Percentiles rank a stretch among this genome's conserved stretches.
Conservation (phyloP, 306 rosid genomes). For the Betula pendula region DNA sequence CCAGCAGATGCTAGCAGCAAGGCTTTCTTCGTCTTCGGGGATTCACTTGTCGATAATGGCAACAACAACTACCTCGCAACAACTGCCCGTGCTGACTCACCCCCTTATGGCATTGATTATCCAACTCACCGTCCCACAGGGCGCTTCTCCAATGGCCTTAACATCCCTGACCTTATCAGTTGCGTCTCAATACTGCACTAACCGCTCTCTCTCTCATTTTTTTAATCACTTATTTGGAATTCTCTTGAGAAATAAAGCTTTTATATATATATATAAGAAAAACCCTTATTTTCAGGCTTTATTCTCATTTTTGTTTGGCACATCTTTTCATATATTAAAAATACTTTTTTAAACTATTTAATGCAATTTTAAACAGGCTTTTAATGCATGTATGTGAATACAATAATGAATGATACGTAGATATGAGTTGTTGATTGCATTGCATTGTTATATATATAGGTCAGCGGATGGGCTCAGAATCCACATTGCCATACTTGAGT, state of each 20-base stretch:
- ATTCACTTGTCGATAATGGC: constrained; percentile 68
- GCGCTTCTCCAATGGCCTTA: constrained; percentile 71
- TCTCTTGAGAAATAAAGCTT: too few relatives aligned
- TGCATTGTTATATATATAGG: too few relatives aligned
- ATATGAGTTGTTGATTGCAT: not conserved
- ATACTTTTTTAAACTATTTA: too few relatives aligned
- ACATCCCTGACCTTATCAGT: constrained; percentile 68
- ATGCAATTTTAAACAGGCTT: too few relatives aligned
- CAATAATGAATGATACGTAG: not conserved
- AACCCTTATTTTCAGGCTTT: too few relatives aligned
- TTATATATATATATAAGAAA: too few relatives aligned
- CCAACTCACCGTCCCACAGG: constrained; percentile 58
- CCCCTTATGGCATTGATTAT: constrained; percentile 69
- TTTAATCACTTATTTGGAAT: too few relatives aligned
- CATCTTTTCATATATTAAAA: too few relatives aligned
- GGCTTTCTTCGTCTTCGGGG: constrained; percentile 70
- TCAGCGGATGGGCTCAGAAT: constrained; percentile 46
- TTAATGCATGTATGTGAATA: too few relatives aligned
- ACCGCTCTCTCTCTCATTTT: not conserved
- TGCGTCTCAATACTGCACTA: not conserved
- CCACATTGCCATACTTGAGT: constrained; percentile 70
- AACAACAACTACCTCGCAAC: constrained; percentile 64
- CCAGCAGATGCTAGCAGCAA: constrained; percentile 31
- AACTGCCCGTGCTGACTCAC: constrained; percentile 65
- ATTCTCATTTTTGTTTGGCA: too few relatives aligned